A percentile compares a stretch with the other conserved stretches of the same genome.
Conservation (phyloP, 331 rosid genomes). For the Acacia concinna region DNA sequence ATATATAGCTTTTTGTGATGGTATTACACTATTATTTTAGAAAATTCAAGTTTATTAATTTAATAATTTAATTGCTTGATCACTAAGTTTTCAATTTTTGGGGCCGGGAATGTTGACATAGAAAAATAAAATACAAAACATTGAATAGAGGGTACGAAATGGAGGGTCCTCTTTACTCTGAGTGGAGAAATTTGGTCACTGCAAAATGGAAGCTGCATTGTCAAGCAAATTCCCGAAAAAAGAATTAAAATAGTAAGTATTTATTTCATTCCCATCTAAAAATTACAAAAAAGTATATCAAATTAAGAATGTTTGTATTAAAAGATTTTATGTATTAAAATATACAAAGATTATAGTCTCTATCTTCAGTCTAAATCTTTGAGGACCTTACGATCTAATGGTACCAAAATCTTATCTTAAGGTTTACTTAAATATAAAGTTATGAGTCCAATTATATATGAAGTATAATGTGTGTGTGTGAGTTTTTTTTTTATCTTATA, state of each 20-base stretch:
- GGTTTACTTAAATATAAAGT: too few relatives aligned
- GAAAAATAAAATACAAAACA: not conserved
- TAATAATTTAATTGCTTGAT: not conserved
- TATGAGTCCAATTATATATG: too few relatives aligned
- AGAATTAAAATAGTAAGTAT: not conserved
- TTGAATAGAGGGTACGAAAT: constrained; percentile 10
- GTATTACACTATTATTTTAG: not conserved
- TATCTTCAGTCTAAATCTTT: too few relatives aligned
- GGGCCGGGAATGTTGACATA: not conserved
- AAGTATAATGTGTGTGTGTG: too few relatives aligned
- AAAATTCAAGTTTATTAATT: too few relatives aligned
- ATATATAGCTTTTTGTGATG: not conserved
- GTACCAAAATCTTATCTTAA: too few relatives aligned
- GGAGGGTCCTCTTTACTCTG: constrained; percentile 40
- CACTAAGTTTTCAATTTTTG: not conserved
- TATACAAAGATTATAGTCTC: too few relatives aligned
- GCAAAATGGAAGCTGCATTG: constrained; percentile 62
- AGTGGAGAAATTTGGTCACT: constrained; percentile 46
- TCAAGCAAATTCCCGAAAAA: constrained; percentile 49
- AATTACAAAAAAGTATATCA: too few relatives aligned
- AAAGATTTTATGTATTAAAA: not conserved
- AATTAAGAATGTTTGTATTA: not conserved
- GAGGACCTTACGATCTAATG: too few relatives aligned
- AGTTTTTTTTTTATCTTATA: too few relatives aligned
- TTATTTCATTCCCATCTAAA: not conserved